Evolutionary conservation across 495 filamentous ascomycete species (phyloP).

Genomic region (Aspergillus avenaceus): DNA sequence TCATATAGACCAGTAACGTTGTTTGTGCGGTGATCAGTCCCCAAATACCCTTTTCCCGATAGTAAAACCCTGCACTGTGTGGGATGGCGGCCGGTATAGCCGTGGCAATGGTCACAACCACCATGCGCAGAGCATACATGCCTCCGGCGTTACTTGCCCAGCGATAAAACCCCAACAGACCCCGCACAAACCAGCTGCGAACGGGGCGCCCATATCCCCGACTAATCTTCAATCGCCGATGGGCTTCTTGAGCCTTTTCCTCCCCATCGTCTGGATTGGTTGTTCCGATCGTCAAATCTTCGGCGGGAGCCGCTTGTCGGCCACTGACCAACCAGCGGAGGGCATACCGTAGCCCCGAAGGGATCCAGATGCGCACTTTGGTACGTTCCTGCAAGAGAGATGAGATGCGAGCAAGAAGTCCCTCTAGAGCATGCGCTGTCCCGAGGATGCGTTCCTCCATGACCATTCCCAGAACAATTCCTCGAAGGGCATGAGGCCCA

Average conservation of each 20-base stretch:
- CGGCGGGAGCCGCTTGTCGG: background rate
- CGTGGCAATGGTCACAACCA: conserved; percentile 32
- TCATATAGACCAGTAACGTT: conserved; percentile 36
- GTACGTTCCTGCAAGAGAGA: conserved; percentile 1
- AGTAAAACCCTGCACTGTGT: conserved; percentile 35
- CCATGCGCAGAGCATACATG: conserved; percentile 21
- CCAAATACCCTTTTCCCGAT: conserved; percentile 41
- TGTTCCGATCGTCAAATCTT: background rate
- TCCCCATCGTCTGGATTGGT: conserved; percentile 7
- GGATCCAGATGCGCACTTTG: conserved; percentile 12
- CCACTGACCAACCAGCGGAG: conserved; percentile 9
- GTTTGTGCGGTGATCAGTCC: conserved; percentile 41
- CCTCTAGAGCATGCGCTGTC: conserved; percentile 3
- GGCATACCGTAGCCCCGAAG: conserved; percentile 6
- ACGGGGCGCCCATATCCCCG: conserved; percentile 6
- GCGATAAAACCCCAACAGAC: conserved; percentile 7
- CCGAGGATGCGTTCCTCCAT: conserved; percentile 18
- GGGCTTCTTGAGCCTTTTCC: conserved; percentile 7
- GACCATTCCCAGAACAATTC: conserved; percentile 17
- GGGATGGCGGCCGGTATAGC: conserved; percentile 34
- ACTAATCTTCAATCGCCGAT: conserved; percentile 11
- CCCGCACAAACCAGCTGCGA: background rate
- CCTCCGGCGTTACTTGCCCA: conserved; percentile 13
- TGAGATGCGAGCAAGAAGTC: conserved; percentile 2
- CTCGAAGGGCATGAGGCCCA: conserved; percentile 9